Base-by-base conservation (phyloP, 139 green algal species). In the Parachlorella kessleri region DNA sequence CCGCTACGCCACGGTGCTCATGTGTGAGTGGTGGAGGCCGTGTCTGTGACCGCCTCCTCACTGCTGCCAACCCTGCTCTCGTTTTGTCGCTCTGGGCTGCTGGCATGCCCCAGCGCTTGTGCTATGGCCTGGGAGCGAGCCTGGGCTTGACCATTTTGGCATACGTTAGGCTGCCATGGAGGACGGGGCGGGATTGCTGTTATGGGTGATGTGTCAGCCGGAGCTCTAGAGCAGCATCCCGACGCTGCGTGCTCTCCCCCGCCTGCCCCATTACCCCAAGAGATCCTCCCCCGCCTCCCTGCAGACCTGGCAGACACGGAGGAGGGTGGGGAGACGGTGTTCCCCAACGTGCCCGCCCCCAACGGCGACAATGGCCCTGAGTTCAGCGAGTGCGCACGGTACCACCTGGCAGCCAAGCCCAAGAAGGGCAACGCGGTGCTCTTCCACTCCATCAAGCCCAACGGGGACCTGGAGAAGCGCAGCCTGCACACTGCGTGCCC, bases 241-340 rank as follows among this genome's bases (percentile, higher is more conserved):
- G n/a, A n/a, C n/a, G n/a, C n/a, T n/a, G n/a, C n/a, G n/a, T n/a
- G n/a, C n/a, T n/a, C n/a, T n/a, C n/a, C n/a, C n/a, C n/a, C n/a
- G n/a, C n/a, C n/a, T n/a, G n/a, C n/a, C n/a, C n/a, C n/a, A n/a
- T n/a, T n/a, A n/a, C n/a, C n/a, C n/a, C n/a, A n/a, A n/a, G n/a
- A n/a, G n/a, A n/a, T n/a, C 48, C 48, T 59, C 48, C 48, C 48
- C 21, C 21, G 14, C 48, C 48, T 59, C 48, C 48, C 14, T 18
- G 21, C 14, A 18, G 14, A 95, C 83, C 73, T 96, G 70, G 64
- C 72, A 2, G 89, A 92, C 14, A 86, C 91, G 2, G 90, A 97
- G 74, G 91, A 94, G 67, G 94, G 94, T 3, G 94, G 94, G 7
- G 94, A 98, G 83, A 88, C 84, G 55, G 83, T 86, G 0, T 93